phyloP scores from a whole-genome alignment of 148 eudicot genomes.

The Spergularia bocconei region DNA sequence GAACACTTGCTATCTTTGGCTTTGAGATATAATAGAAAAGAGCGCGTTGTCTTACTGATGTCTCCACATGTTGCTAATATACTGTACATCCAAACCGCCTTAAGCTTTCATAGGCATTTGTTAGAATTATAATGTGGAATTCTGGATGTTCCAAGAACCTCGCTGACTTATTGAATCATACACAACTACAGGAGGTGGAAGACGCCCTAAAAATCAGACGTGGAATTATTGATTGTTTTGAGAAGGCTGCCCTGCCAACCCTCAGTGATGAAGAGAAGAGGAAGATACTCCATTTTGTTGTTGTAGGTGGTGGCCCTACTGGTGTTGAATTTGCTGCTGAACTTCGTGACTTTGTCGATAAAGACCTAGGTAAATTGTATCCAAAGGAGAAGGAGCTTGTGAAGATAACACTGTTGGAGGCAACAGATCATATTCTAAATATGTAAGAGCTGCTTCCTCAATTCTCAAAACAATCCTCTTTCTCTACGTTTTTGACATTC shows the following conservation, averaged over 20 bases:
- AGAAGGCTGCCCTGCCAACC: conserved; percentile 57
- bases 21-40: too few species aligned
- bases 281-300: conserved; percentile 62
- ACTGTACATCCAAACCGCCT: too few species aligned
- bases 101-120: too few species aligned
- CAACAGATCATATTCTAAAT: conserved; percentile 68
- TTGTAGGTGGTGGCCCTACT: conserved; percentile 75
- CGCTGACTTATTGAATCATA: neutral
- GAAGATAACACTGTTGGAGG: conserved; percentile 65
- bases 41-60: too few species aligned
- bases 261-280: conserved; percentile 58
- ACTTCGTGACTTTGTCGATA: conserved; percentile 61
- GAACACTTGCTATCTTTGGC: neutral
- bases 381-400: conserved; percentile 49
- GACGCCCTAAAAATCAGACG: conserved; percentile 67
- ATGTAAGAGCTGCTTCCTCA: conserved; percentile 35
- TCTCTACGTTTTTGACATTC: neutral
- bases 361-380: conserved; percentile 53
- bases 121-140: too few species aligned
- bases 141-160: too few species aligned
- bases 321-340: conserved; percentile 79
- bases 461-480: neutral
- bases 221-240: conserved; percentile 55
- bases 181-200: conserved; percentile 50
- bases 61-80: too few species aligned